Evolutionary conservation across 805 yeast species (phyloP), one percentile per base, ranked within the genome.

Genomic region (Maudiozyma pseudohumilis): DNA sequence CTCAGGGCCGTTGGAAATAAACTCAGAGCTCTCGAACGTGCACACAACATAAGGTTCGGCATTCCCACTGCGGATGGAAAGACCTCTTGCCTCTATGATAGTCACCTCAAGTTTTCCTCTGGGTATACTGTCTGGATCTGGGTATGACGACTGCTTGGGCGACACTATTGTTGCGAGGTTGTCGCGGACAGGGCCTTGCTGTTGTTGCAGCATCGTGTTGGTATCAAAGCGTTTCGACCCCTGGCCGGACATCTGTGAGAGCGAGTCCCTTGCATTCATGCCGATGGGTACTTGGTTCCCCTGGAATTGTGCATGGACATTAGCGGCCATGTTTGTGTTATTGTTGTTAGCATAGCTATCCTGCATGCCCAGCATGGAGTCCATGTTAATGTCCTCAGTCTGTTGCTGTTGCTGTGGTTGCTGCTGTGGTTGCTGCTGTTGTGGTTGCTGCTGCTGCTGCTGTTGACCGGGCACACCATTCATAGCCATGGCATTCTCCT

Each of bases 21-120:
- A 83, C 63, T 92, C 97, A 1, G 94, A 80, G 43, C 89, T 80
- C 57, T 86, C 95, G 65, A 83, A 87, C 9, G 94, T 81, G 60
- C 94, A 84, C 26, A 87, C 95, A 15, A 84, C 95, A 58, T 87
- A 81, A 3, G 95, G 96, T 48, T 74, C 82, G 3, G 89, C 68
- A 53, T 66, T 63, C 29, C 68, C 61, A 4, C 75, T 61, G 32
- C 70, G 67, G 24, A 78, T 73, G 30, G 69, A 63, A 44, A 89
- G 68, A 48, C 77, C 79, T 41, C 69, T 72, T 2, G 95, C 96
- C 59, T 85, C 89, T 20, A 82, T 65, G 43, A 89, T 85, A 24
- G 75, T 76, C 34, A 92, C 87, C 50, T 77, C 75, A 36, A 89
- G 69, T 57, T 82, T 83, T 32, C 97, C 97, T 53, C 82, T 74